These are phyloP conservation scores for Podospora pseudoanserina DNA, from an alignment of 495 filamentous ascomycete genomes.

Conservation along the genomic window DNA sequence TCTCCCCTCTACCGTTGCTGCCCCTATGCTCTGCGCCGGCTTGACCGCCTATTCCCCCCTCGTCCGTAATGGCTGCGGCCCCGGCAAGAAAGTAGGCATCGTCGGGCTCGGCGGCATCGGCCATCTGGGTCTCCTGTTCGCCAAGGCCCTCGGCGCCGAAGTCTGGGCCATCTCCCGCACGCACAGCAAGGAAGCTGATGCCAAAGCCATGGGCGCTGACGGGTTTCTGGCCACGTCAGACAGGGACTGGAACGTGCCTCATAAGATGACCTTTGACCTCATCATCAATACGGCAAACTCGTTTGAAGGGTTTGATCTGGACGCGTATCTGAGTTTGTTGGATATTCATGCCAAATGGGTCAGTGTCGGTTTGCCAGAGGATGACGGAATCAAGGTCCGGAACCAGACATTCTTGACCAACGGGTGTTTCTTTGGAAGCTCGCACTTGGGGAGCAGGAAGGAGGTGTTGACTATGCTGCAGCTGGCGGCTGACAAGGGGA, in stretches of 20 bases:
- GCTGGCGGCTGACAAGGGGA: constrained; percentile 73
- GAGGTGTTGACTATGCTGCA: constrained; percentile 84
- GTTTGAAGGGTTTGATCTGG: constrained; percentile 54
- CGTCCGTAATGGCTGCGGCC: constrained; percentile 66
- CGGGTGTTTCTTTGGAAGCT: constrained; percentile 75
- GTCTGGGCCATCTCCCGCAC: constrained; percentile 66
- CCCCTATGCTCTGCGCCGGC: constrained; percentile 88
- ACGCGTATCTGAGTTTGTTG: constrained; percentile 70
- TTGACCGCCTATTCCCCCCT: constrained; percentile 78
- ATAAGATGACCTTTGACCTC: constrained; percentile 56
- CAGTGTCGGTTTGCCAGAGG: constrained; percentile 79
- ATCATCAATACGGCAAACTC: constrained; percentile 56
- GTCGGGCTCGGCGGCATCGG: constrained; percentile 70
- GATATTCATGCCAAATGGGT: constrained; percentile 83
- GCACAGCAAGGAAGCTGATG: constrained; percentile 66
- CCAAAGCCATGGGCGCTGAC: constrained; percentile 65
- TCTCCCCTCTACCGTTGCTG: constrained; percentile 61
- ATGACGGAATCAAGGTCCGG: constrained; percentile 67
- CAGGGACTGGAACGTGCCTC: constrained; percentile 60
- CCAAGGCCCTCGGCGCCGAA: constrained; percentile 67
- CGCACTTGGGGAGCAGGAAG: constrained; percentile 73
- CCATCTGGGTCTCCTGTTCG: constrained; percentile 68
- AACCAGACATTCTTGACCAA: constrained; percentile 73
- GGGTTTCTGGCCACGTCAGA: constrained; percentile 66
- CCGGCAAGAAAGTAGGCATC: constrained; percentile 78